A percentile compares a stretch with the other conserved stretches of the same genome.
These are phyloP conservation scores for Panicum miliaceum DNA, from an alignment of 176 grass and related monocot genomes.

Conservation along the genomic window DNA sequence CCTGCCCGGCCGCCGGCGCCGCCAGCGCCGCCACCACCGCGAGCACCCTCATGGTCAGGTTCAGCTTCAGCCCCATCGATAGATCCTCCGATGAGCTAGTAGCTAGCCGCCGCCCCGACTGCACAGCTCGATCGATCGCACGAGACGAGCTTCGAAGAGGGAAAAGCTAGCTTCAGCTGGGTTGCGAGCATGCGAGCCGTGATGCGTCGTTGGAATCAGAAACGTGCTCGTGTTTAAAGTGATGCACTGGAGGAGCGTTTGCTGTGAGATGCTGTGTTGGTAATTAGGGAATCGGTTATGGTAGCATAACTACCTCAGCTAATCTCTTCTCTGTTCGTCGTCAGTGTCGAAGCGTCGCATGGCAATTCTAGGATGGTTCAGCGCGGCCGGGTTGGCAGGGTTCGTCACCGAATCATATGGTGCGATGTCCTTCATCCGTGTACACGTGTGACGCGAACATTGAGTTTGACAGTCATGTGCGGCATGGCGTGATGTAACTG, in stretches of 20 bases:
- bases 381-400: background rate
- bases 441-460: background rate
- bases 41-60: background rate
- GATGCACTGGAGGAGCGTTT: background rate
- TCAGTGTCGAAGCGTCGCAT: background rate
- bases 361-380: background rate
- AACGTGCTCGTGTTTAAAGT: constrained; percentile 10
- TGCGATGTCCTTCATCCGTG: background rate
- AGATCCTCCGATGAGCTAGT: background rate
- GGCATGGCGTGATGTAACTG: background rate
- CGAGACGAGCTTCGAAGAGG: background rate
- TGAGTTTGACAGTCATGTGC: background rate
- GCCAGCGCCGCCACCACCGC: background rate
- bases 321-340: background rate
- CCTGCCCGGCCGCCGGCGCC: constrained; percentile 44
- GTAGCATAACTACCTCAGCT: constrained; percentile 50
- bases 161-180: background rate
- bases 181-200: background rate
- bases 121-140: no score
- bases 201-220: background rate
- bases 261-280: background rate
- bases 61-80: background rate
- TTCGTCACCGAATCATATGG: constrained; percentile 1
- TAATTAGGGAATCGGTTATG: constrained; percentile 42
- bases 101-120: background rate